Base-by-base conservation (phyloP, 768 basidiomycete species). In the Mycena belliarum region DNA sequence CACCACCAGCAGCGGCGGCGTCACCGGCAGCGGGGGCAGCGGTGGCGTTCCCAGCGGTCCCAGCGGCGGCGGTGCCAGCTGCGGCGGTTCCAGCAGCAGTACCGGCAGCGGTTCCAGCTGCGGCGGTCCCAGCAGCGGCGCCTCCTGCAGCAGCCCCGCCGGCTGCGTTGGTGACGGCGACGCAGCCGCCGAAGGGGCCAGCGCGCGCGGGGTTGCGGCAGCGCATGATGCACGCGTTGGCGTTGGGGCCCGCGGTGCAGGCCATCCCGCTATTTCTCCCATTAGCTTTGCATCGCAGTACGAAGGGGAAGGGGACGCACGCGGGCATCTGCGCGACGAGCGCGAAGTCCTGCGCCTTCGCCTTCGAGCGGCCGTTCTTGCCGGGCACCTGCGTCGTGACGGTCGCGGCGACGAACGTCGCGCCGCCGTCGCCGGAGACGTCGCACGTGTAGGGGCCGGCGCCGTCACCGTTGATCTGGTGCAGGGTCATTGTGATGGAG, bases 381-480 rank as follows among this genome's bases (percentile, higher is more conserved):
- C 61, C 61, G 2, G 61, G 57, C 11, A 63, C 61, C 16, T 63
- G 44, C 6, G 18, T n/a, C 18, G 57, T 63, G 45, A 63, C 61
- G 1, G 61, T 63, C 15, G 61, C 61, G 1, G 57, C 54, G 54
- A 6, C 7, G 29, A 32, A 32, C 12, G 29, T 32, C 7, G 6
- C 12, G 29, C 29, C 29, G 29, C 29, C 61, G 20, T 59, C 61
- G 20, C 53, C 52, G 14, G 57, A 59, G n/a, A 63, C 61, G 8
- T 63, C 61, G 29, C 61, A 63, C 3, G 52, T 63, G 47, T 37
- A 63, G 3, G 57, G 57, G 1, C 58, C 61, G 3, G 61, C 61
- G 20, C 61, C 61, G 35, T 63, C 61, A 49, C 55, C 49, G 54
- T 63, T 63, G 4, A 63, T 57, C 32, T 63, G 61, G 42, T 63